These are phyloP conservation scores for Martensiomyces pterosporus DNA, from an alignment of 192 early-diverging fungal genomes.

Conservation along the genomic window DNA sequence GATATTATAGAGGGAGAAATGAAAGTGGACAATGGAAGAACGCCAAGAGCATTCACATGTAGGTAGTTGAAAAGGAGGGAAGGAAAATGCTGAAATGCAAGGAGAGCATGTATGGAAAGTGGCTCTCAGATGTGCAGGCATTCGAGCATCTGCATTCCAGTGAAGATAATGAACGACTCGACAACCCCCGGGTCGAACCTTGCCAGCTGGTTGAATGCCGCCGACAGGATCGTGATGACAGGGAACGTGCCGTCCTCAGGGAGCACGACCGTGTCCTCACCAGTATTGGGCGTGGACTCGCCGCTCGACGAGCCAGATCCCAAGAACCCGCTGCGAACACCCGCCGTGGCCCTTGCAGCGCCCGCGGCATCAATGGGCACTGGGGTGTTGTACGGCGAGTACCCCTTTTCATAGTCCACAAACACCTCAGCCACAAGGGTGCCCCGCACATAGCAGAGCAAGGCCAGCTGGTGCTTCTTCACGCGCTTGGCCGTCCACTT, in stretches of 20 bases:
- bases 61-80: constrained; percentile 3
- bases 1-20: constrained; percentile 3
- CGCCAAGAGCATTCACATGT: too few species aligned
- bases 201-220: constrained; percentile 33
- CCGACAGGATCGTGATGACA: constrained; percentile 36
- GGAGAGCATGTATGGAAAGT: too few species aligned
- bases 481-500: constrained; percentile 39
- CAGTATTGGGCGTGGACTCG: constrained; percentile 16
- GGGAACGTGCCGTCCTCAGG: constrained; percentile 39
- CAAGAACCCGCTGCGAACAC: neutral
- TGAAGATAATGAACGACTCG: constrained; percentile 45
- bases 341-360: constrained; percentile 1
- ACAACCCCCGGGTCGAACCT: constrained; percentile 25
- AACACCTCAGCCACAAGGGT: constrained; percentile 41
- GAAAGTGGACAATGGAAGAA: too few species aligned
- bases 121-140: constrained; percentile 42
- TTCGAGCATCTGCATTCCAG: constrained; percentile 48
- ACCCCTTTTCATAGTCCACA: constrained; percentile 47
- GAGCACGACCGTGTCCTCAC: neutral
- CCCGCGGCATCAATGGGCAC: neutral
- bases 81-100: neutral
- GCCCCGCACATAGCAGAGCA: constrained; percentile 40
- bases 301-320: constrained; percentile 19
- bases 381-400: constrained; percentile 35
- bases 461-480: constrained; percentile 36